Percentiles rank a stretch among this genome's conserved stretches.
phyloP scores from a whole-genome alignment of 169 alveolate species.

The Amoebophrya sp. region DNA sequence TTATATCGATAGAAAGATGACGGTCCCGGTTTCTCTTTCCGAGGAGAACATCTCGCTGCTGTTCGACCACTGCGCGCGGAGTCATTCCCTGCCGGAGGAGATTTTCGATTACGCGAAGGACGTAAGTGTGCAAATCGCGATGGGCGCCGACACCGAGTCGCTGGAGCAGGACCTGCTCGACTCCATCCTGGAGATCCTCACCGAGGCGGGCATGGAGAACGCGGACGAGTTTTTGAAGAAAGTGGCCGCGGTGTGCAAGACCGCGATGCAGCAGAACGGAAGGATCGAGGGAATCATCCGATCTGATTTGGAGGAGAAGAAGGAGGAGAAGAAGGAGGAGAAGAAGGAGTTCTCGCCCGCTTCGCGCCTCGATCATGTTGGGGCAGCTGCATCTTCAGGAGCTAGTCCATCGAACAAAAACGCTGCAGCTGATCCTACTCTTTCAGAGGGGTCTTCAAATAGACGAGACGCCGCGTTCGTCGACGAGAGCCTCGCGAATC shows the following conservation, averaged over 20 bases:
- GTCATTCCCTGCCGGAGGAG: background rate
- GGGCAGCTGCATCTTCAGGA: background rate
- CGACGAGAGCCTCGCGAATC: background rate
- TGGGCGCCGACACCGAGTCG: background rate
- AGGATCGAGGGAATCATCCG: background rate
- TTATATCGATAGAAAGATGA: background rate
- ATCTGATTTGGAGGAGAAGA: no score
- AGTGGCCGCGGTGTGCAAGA: background rate
- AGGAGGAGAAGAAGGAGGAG: background rate
- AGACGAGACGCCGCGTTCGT: background rate
- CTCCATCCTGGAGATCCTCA: background rate
- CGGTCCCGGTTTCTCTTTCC: background rate
- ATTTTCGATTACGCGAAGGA: background rate
- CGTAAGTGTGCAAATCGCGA: background rate
- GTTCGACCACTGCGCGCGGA: background rate
- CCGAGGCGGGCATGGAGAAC: background rate
- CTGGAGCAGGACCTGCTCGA: background rate
- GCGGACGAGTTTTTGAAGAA: background rate
- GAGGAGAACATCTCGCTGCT: background rate
- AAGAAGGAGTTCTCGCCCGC: background rate
- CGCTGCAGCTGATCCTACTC: background rate
- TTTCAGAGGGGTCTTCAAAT: no score
- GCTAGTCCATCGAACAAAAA: background rate
- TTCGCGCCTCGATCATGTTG: background rate
- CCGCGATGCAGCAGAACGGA: background rate